phyloP scores from a whole-genome alignment of 495 filamentous ascomycete species.

The Penicillium crystallinum region DNA sequence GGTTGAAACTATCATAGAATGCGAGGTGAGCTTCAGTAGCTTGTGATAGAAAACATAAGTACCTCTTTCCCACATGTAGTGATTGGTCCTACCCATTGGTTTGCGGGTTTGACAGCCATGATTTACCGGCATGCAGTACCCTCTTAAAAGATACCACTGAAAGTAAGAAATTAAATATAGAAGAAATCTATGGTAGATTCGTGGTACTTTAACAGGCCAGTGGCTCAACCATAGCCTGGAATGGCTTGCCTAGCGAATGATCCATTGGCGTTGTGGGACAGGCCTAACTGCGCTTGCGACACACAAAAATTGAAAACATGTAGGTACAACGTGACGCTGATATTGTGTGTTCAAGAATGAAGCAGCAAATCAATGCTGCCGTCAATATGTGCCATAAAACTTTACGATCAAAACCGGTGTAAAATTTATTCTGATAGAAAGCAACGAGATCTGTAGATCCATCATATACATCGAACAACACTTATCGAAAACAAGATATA shows the following conservation, averaged over 20 bases:
- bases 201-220: neutral
- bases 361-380: no score
- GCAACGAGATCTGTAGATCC: no score
- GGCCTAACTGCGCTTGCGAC: neutral
- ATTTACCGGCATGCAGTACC: neutral
- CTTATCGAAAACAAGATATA: no score
- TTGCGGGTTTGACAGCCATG: neutral
- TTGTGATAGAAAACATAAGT: no score
- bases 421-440: no score
- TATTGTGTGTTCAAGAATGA: no score
- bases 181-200: neutral
- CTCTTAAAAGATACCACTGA: neutral
- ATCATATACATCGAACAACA: no score
- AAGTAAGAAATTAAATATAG: no score
- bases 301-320: neutral
- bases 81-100: neutral
- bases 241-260: neutral
- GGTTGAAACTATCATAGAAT: neutral
- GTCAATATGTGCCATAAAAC: no score
- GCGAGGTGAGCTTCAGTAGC: neutral
- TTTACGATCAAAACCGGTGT: no score
- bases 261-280: neutral
- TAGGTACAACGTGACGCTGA: neutral
- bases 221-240: neutral
- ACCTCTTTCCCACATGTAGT: no score